Conservation (phyloP, 2,329 filamentous ascomycete species). For the Lasiodiplodia gonubiensis region DNA sequence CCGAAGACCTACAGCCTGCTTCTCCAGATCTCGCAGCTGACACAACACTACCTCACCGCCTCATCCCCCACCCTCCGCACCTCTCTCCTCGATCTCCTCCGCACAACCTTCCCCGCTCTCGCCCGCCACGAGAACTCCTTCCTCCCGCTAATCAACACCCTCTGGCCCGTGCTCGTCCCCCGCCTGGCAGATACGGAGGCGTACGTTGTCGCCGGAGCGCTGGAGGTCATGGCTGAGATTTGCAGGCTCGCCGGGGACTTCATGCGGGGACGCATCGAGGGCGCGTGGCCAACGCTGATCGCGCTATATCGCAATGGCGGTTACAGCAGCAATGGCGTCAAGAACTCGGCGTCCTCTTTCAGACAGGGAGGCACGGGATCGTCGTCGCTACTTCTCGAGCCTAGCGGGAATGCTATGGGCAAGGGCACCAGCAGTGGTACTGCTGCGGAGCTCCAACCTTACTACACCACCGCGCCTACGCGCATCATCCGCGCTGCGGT, state of each 20-base stretch:
- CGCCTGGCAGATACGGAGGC: constrained; percentile 70
- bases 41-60: constrained; percentile 89
- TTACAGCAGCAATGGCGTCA: not conserved
- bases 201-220: constrained; percentile 72
- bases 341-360: not conserved
- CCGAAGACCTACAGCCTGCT: constrained; percentile 83
- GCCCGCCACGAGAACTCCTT: constrained; percentile 80
- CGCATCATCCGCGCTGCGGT: constrained; percentile 69
- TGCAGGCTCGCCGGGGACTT: constrained; percentile 81
- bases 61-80: constrained; percentile 78
- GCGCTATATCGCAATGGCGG: constrained; percentile 36
- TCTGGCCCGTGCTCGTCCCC: constrained; percentile 84
- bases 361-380: not conserved
- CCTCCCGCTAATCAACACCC: constrained; percentile 83
- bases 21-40: constrained; percentile 78
- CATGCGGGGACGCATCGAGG: constrained; percentile 74
- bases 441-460: constrained; percentile 29
- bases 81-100: constrained; percentile 77
- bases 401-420: not conserved
- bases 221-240: constrained; percentile 70
- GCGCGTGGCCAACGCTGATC: constrained; percentile 67
- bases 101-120: constrained; percentile 73
- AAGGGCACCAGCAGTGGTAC: not conserved
- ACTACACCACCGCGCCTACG: constrained; percentile 62
- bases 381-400: not conserved